Evolutionary conservation across 202 grass and related monocot species (phyloP).

Genomic region (Eragrostis tef): DNA sequence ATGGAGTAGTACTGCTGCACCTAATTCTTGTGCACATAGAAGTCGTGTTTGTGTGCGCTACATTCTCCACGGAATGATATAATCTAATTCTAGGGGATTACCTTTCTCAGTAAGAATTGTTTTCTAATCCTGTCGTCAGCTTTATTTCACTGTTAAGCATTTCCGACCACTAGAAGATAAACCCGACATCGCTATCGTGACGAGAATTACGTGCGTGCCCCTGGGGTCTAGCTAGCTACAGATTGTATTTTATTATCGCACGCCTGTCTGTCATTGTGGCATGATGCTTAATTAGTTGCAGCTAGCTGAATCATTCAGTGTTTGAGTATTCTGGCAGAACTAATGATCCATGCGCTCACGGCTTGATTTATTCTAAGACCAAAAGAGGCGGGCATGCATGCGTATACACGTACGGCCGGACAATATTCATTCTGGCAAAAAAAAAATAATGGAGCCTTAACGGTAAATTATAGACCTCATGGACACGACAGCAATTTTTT

Average conservation of each 20-base stretch:
- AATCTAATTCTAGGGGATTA: slow-evolving; percentile 39
- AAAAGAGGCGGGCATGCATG: neutral
- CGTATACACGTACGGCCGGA: neutral
- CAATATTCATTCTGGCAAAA: neutral
- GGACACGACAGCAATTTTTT: neutral
- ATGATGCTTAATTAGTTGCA: slow-evolving; percentile 29
- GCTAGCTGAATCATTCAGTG: slow-evolving; percentile 34
- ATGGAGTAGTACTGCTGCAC: slow-evolving; percentile 39
- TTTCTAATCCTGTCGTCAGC: slow-evolving; percentile 6
- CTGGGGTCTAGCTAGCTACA: neutral
- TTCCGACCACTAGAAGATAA: slow-evolving; percentile 51
- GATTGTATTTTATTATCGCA: slow-evolving; percentile 35
- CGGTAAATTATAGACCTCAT: neutral
- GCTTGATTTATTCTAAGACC: neutral
- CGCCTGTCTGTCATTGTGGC: slow-evolving; percentile 35
- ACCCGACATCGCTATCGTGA: slow-evolving; percentile 30
- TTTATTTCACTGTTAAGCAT: slow-evolving; percentile 40
- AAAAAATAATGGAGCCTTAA: neutral
- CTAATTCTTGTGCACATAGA: slow-evolving; percentile 55
- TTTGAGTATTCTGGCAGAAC: slow-evolving; percentile 24
- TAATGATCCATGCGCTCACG: neutral
- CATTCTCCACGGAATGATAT: slow-evolving; percentile 30
- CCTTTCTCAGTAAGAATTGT: slow-evolving; percentile 45
- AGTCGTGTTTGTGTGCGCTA: slow-evolving; percentile 39
- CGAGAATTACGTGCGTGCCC: slow-evolving; percentile 30